Conservation (phyloP, 1,284 basidiomycete species). For the Trametes pubescens region DNA sequence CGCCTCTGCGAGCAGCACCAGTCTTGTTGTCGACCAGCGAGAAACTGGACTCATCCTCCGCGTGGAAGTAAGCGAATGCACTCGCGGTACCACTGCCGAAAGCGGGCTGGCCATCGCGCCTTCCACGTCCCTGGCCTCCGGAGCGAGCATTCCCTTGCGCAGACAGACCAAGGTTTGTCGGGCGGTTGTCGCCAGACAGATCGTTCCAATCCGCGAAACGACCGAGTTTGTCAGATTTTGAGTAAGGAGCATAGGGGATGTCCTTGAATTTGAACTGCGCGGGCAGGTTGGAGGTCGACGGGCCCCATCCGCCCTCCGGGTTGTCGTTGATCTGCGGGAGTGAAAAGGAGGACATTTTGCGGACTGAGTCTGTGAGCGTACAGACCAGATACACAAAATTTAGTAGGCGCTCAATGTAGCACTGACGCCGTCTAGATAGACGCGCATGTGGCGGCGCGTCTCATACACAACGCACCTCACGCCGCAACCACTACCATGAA, state of each 20-base stretch:
- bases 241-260: slow-evolving; percentile 97
- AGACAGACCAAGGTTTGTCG: slow-evolving; percentile 59
- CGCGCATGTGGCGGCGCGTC: slow-evolving; percentile 32
- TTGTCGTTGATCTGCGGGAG: slow-evolving; percentile 83
- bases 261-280: slow-evolving; percentile 87
- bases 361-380: slow-evolving; percentile 22
- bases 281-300: slow-evolving; percentile 77
- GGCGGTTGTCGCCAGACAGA: slow-evolving; percentile 69
- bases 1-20: slow-evolving; percentile 68
- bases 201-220: slow-evolving; percentile 99
- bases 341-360: slow-evolving; percentile 74
- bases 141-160: slow-evolving; percentile 58
- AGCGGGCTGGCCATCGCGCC: slow-evolving; percentile 72
- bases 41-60: slow-evolving; percentile 98
- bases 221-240: slow-evolving; percentile 97
- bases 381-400: slow-evolving; percentile 38
- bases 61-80: slow-evolving; percentile 98
- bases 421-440: slow-evolving; percentile 9
- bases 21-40: slow-evolving; percentile 93
- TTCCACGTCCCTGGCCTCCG: slow-evolving; percentile 56
- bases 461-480: slow-evolving; percentile 8
- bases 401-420: slow-evolving; percentile 24
- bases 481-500: slow-evolving; percentile 59
- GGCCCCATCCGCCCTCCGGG: slow-evolving; percentile 85
- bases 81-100: slow-evolving; percentile 87